Evolutionary conservation across 345 rosid species (phyloP), one percentile per base, ranked within the genome.

Genomic region (Xanthoceras sorbifolium): DNA sequence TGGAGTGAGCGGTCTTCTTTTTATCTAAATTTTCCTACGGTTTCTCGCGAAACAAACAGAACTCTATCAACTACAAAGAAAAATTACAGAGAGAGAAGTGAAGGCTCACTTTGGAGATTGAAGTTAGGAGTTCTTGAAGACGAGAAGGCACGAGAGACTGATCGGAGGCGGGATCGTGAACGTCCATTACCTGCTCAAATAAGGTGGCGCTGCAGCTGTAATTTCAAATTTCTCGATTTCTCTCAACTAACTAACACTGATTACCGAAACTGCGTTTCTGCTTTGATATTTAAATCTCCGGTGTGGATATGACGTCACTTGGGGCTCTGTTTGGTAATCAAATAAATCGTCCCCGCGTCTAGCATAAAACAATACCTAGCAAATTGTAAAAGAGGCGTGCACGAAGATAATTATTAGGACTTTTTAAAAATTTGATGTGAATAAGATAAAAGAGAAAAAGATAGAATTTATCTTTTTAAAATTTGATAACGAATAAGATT

Each of bases 31-130:
- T 44, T 57, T 62, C 6, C 50, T 20, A 20, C 12, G 31, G 2
- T 40, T 69, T 65, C 64, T 57, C 59, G 46, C 61, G 18, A 67
- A 69, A 48, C 29, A 44, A 77, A 34, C 55, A 52, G 26, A 72
- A 68, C 60, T n/a, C 12, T 18, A 22, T 17, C 7, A 48, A 31
- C 22, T 17, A 50, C 40, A 52, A 67, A 73, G 7, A 1, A 17
- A 3, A 1, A 26, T 26, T 6, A 17, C 1, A 72, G 10, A 67
- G 77, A 64, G 74, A 28, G 64, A 36, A 68, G 72, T 34, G 48
- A 73, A 73, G 36, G 54, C 82, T 81, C 83, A 90, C 97, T 74
- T 67, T 79, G 71, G 84, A 81, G 72, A 84, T 81, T 67, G 84
- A 82, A 34, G 83, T 70, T 75, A 93, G 78, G 72, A 66, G 60